Percentiles rank a stretch among this genome's conserved stretches.
These are phyloP conservation scores for Capronia epimyces DNA, from an alignment of 2,329 filamentous ascomycete species.

Conservation along the genomic window DNA sequence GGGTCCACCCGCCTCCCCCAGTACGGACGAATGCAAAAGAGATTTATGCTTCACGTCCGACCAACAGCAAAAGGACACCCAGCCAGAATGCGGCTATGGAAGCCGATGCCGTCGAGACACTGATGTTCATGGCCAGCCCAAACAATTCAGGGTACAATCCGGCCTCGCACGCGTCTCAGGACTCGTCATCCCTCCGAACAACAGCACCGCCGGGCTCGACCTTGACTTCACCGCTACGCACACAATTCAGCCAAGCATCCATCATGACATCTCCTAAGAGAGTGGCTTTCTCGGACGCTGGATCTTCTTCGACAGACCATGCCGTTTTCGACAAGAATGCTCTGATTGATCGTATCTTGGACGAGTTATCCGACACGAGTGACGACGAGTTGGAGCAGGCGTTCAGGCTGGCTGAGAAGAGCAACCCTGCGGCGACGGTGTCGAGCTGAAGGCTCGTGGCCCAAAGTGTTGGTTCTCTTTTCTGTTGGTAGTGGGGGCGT, in stretches of 20 bases:
- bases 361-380: constrained; percentile 30
- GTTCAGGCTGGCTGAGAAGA: constrained; percentile 20
- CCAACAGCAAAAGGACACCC: constrained; percentile 34
- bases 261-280: constrained; percentile 22
- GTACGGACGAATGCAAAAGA: constrained; percentile 10
- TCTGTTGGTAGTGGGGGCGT: background rate
- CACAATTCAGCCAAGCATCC: constrained; percentile 24
- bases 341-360: constrained; percentile 32
- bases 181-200: constrained; percentile 23
- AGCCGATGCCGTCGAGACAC: constrained; percentile 47
- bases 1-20: background rate
- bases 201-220: constrained; percentile 11
- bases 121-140: constrained; percentile 48
- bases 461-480: background rate
- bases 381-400: constrained; percentile 29
- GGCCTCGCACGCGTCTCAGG: constrained; percentile 32
- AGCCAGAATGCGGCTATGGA: constrained; percentile 45
- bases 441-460: constrained; percentile 6
- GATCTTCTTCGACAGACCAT: constrained; percentile 5
- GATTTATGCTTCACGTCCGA: constrained; percentile 14
- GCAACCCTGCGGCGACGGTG: constrained; percentile 12
- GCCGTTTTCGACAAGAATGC: constrained; percentile 23
- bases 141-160: constrained; percentile 42
- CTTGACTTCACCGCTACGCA: constrained; percentile 23
- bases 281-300: constrained; percentile 26